Base-by-base conservation (phyloP, 225 moss, liverwort and hornwort genomes). In the Pleurozium schreberi region DNA sequence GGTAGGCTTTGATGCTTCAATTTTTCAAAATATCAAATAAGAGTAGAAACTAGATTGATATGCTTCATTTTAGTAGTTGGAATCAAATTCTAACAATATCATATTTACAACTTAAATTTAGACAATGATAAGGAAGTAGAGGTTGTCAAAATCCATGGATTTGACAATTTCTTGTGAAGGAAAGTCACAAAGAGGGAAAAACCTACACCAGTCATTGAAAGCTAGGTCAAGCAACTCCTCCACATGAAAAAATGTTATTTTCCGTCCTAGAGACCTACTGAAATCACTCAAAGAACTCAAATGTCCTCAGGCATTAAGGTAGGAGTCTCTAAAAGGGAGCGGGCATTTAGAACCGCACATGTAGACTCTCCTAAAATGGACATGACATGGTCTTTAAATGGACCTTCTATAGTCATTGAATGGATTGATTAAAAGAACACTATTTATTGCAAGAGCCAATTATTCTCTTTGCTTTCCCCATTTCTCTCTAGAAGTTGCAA, bases 1-100 rank as follows among this genome's bases (percentile, higher is more conserved):
- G 2, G 3, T 25, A 38, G 4, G 4, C n/a, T n/a, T n/a, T n/a
- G n/a, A n/a, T n/a, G n/a, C n/a, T n/a, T n/a, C n/a, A n/a, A n/a
- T n/a, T 0, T 52, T 76, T 53, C 38, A 77, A 77, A 55, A 4
- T 26, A 13, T 42, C 18, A 80, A n/a, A 19, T 8, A 5, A 19
- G 30, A 42, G 4, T 79, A 26, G n/a, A 38, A 38, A n/a, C 6
- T 81, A 13, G 5, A 11, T 23, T 33, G 4, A 34, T 47, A 7
- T 3, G 1, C 15, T 82, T 33, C 45, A 63, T 82, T 45, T 34
- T 1, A 14, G n/a, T 9, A 33, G 3, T 1, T 49, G 0, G 2
- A 22, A 22, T 82, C 0, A 0, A 36, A 34, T 45, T 34, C 19
- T 25, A 5, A 34, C 4, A 36, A 34, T 11, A 25, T 36, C 36